Conservation (phyloP, 345 rosid species). For the Populus alba region DNA sequence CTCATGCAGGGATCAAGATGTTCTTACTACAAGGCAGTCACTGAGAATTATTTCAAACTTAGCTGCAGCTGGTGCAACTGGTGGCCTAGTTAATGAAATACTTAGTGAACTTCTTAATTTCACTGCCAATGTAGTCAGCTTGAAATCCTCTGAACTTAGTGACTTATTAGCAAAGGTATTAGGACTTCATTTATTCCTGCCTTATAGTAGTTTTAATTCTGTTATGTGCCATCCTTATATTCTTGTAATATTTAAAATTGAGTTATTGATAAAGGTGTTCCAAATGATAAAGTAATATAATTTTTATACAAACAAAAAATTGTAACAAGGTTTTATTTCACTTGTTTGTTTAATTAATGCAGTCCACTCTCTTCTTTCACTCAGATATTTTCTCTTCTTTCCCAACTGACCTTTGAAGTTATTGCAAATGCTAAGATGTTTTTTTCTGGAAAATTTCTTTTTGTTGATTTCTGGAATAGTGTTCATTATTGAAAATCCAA, state of each 20-base stretch:
- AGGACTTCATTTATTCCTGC: conserved; percentile 4
- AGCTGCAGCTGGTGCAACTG: conserved; percentile 69
- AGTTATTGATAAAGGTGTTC: background rate
- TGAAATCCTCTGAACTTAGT: conserved; percentile 55
- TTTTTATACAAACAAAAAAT: no score
- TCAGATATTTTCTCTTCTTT: background rate
- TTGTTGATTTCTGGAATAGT: background rate
- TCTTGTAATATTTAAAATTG: background rate
- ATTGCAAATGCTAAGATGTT: background rate
- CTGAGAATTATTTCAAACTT: conserved; percentile 80
- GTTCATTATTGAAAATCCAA: background rate
- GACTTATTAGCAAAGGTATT: conserved; percentile 75
- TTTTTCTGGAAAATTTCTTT: background rate
- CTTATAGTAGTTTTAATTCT: conserved; percentile 8
- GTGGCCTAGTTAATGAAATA: conserved; percentile 57
- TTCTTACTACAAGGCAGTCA: conserved; percentile 64
- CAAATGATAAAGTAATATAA: no score
- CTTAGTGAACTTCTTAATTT: conserved; percentile 69
- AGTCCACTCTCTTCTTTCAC: background rate
- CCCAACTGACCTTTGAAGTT: background rate
- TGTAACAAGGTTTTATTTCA: no score
- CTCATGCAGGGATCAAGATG: conserved; percentile 64
- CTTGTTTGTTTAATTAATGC: no score
- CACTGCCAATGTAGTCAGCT: conserved; percentile 44
- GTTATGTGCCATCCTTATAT: background rate